phyloP scores from a whole-genome alignment of 73 alveolate genomes.

The Tetrahymena thermophila region DNA sequence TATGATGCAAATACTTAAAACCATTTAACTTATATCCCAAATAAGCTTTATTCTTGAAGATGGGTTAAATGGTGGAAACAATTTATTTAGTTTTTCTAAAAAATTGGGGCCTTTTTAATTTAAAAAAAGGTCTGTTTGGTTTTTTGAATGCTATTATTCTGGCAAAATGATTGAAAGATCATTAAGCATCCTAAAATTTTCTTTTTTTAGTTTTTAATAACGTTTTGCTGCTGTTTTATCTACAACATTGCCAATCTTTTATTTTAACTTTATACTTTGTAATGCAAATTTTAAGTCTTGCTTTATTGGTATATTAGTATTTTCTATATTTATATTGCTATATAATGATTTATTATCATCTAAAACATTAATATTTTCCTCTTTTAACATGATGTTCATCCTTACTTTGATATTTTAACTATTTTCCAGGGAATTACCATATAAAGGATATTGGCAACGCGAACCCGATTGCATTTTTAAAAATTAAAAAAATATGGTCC shows the following conservation, averaged over 20 bases:
- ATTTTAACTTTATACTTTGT: neutral
- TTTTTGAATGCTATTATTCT: neutral
- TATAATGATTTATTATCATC: neutral
- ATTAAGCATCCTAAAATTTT: neutral
- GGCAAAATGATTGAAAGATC: neutral
- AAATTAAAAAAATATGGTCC: too few species aligned
- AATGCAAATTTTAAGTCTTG: neutral
- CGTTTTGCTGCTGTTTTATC: neutral
- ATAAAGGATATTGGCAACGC: too few species aligned
- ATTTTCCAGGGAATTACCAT: too few species aligned
- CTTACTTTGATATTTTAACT: too few species aligned
- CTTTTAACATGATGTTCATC: too few species aligned
- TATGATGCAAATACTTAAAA: neutral
- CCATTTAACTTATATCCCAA: neutral
- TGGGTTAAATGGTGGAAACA: neutral
- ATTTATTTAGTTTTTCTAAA: neutral
- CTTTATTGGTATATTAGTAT: neutral
- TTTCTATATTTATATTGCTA: neutral
- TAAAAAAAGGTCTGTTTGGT: neutral
- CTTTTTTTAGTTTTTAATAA: neutral
- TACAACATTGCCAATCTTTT: neutral
- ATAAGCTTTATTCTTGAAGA: neutral
- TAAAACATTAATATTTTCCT: too few species aligned
- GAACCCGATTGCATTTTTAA: too few species aligned
- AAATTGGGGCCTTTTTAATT: neutral